These are phyloP conservation scores for Peniophora sp. DNA, from an alignment of 1,284 basidiomycete genomes.

Conservation along the genomic window DNA sequence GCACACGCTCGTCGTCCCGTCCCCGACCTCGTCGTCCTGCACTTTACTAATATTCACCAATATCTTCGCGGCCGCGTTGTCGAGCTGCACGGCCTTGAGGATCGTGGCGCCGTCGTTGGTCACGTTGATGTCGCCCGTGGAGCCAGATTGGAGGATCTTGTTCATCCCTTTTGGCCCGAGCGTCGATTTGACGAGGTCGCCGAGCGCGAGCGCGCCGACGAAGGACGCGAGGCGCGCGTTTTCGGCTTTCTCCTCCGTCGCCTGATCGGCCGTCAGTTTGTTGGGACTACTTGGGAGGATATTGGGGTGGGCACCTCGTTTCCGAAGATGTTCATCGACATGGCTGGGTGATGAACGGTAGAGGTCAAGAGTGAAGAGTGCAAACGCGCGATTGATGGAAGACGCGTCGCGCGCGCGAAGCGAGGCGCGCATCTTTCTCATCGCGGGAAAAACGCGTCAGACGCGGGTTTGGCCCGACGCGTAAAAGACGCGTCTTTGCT, in stretches of 20 bases:
- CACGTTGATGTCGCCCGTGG: constrained; percentile 90
- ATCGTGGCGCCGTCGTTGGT: constrained; percentile 99
- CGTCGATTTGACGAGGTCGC: constrained; percentile 97
- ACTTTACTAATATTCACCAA: constrained; percentile 99
- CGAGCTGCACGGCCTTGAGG: constrained; percentile 93
- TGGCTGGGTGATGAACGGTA: constrained; percentile 10
- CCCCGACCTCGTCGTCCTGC: constrained; percentile 98
- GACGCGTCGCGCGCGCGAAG: not conserved
- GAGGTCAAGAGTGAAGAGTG: too few relatives aligned
- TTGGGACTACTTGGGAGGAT: not conserved
- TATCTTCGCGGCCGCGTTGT: constrained; percentile 99
- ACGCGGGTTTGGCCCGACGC: too few relatives aligned
- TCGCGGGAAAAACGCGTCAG: too few relatives aligned
- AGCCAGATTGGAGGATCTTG: constrained; percentile 90
- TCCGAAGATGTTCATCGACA: constrained; percentile 41
- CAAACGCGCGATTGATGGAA: not conserved
- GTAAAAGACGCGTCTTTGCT: too few relatives aligned
- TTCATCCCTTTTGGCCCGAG: constrained; percentile 97
- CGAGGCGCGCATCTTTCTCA: too few relatives aligned
- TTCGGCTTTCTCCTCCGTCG: constrained; percentile 97
- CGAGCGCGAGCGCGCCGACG: constrained; percentile 93
- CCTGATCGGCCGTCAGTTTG: constrained; percentile 37
- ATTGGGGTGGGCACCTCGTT: constrained; percentile 26
- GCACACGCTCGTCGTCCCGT: constrained; percentile 93
- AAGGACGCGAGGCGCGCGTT: constrained; percentile 98